phyloP scores from a whole-genome alignment of 345 rosid species.

The Eutrema heterophyllum region DNA sequence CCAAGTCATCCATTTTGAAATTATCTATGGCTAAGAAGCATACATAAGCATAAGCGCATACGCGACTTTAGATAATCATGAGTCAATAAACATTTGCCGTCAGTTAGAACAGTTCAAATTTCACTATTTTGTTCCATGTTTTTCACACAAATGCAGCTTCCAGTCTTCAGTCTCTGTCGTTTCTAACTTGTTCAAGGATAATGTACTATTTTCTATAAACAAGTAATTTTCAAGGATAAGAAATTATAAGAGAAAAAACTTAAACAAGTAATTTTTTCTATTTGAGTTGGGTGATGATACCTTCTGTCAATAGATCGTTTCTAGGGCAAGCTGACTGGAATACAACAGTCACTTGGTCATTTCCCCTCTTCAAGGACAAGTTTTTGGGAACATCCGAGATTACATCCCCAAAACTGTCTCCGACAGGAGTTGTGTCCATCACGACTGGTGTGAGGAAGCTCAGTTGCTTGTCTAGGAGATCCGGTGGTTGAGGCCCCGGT shows the following conservation, averaged over 20 bases:
- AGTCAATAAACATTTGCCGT: background rate
- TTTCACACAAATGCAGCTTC: background rate
- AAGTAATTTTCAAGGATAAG: too few species aligned
- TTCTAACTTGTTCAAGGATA: background rate
- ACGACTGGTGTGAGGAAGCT: slow-evolving; percentile 86
- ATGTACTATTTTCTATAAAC: too few species aligned
- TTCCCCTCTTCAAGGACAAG: slow-evolving; percentile 66
- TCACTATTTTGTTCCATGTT: background rate
- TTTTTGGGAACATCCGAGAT: slow-evolving; percentile 67
- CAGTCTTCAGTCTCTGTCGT: background rate
- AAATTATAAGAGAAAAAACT: background rate
- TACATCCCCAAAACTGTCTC: slow-evolving; percentile 75
- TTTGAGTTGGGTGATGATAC: slow-evolving; percentile 31
- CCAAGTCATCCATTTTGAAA: background rate
- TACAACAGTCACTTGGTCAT: slow-evolving; percentile 54
- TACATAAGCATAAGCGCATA: background rate
- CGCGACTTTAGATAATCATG: background rate
- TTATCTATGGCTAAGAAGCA: background rate
- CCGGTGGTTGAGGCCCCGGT: slow-evolving; percentile 74
- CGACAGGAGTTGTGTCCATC: slow-evolving; percentile 70
- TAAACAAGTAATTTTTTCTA: background rate
- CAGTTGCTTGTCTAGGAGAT: slow-evolving; percentile 71
- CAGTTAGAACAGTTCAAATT: background rate
- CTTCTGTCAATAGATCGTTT: slow-evolving; percentile 91
- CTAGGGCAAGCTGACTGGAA: slow-evolving; percentile 98